phyloP scores from a whole-genome alignment of 2,329 filamentous ascomycete species.

The Fusarium pilosicola region DNA sequence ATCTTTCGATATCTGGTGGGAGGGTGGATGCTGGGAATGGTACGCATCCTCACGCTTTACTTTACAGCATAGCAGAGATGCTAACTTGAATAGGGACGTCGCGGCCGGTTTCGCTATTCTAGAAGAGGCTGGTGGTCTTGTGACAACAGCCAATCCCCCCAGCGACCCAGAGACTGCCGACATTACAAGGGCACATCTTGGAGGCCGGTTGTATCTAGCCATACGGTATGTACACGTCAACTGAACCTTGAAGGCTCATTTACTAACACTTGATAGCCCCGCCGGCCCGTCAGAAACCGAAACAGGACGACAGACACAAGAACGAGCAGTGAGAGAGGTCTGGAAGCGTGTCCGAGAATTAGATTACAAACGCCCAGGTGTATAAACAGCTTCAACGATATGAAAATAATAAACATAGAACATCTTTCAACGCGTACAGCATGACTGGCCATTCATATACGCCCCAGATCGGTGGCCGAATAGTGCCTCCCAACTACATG shows the following conservation, averaged over 20 bases:
- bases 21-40: conserved; percentile 85
- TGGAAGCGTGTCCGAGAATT: conserved; percentile 75
- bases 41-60: conserved; percentile 37
- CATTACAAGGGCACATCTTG: conserved; percentile 70
- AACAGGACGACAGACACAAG: conserved; percentile 73
- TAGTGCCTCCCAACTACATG: conserved; percentile 6
- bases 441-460: neutral
- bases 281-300: conserved; percentile 70
- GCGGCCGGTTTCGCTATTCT: conserved; percentile 79
- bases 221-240: conserved; percentile 60
- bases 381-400: conserved; percentile 7
- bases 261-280: conserved; percentile 56
- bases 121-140: conserved; percentile 76
- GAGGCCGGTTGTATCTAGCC: conserved; percentile 76
- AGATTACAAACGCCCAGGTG: conserved; percentile 73
- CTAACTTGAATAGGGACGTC: conserved; percentile 67
- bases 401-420: neutral
- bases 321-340: conserved; percentile 75
- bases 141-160: conserved; percentile 80
- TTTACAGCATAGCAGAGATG: accelerated
- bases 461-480: neutral
- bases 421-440: neutral
- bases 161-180: conserved; percentile 62
- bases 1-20: conserved; percentile 84
- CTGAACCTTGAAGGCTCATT: accelerated